A percentile compares a stretch with the other conserved stretches of the same genome.
These are phyloP conservation scores for Populus davidiana DNA, from an alignment of 345 rosid genomes.

Conservation along the genomic window DNA sequence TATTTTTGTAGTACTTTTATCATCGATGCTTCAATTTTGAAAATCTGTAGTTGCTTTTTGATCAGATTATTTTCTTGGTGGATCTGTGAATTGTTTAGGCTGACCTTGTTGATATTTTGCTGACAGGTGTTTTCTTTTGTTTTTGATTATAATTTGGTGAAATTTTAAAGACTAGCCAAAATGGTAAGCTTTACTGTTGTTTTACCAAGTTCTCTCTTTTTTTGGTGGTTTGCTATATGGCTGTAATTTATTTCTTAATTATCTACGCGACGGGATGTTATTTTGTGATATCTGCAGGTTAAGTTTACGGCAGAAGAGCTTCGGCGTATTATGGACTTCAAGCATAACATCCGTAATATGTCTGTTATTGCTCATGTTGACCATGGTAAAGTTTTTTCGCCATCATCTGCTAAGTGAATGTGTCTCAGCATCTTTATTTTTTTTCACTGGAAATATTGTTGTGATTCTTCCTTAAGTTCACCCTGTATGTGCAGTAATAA, in stretches of 20 bases:
- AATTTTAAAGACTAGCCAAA: neutral
- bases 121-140: neutral
- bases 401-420: neutral
- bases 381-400: slow-evolving; percentile 38
- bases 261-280: too few species aligned
- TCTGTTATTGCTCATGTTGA: slow-evolving; percentile 79
- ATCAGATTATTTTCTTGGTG: neutral
- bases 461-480: neutral
- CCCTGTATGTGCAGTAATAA: neutral
- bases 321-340: slow-evolving; percentile 62
- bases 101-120: neutral
- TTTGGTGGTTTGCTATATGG: too few species aligned
- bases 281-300: slow-evolving; percentile 28
- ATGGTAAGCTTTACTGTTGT: neutral
- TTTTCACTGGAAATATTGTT: neutral
- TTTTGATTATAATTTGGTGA: neutral
- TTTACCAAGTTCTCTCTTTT: neutral
- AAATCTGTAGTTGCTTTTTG: too few species aligned
- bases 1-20: too few species aligned
- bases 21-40: too few species aligned
- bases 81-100: neutral
- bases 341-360: slow-evolving; percentile 70
- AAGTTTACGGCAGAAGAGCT: slow-evolving; percentile 64
- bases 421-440: neutral
- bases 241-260: too few species aligned